Evolutionary conservation across 768 basidiomycete species (phyloP).

Genomic region (Daedaleopsis nitida): DNA sequence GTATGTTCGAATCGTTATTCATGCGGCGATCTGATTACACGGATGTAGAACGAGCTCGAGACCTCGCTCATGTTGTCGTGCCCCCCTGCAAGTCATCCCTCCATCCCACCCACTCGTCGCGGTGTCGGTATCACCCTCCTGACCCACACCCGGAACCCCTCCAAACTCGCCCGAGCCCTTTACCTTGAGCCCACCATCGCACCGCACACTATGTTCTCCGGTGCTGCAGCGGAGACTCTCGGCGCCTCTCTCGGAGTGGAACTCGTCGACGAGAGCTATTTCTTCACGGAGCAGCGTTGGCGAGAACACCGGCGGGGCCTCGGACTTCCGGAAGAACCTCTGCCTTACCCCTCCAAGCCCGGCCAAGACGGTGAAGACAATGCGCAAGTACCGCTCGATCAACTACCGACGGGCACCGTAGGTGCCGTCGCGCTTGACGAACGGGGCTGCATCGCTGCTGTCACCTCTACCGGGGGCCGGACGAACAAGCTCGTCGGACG

Average conservation of each 20-base stretch:
- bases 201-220: constrained; percentile 75
- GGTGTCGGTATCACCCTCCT: constrained; percentile 68
- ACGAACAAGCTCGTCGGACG: constrained; percentile 86
- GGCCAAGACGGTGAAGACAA: constrained; percentile 19
- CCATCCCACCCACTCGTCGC: constrained; percentile 59
- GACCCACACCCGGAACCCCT: constrained; percentile 71
- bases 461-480: constrained; percentile 80
- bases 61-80: constrained; percentile 80
- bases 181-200: constrained; percentile 67
- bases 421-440: constrained; percentile 82
- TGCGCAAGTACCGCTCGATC: constrained; percentile 45
- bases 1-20: no score
- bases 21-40: no score
- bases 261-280: constrained; percentile 75
- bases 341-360: constrained; percentile 37
- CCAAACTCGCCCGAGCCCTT: constrained; percentile 64
- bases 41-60: constrained; percentile 74
- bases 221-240: constrained; percentile 59
- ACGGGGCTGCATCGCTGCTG: constrained; percentile 68
- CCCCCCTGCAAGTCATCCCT: constrained; percentile 66
- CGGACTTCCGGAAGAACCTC: constrained; percentile 69
- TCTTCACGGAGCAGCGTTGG: constrained; percentile 77
- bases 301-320: constrained; percentile 72
- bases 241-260: constrained; percentile 54
- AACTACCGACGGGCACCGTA: constrained; percentile 75